Evolutionary conservation across 768 basidiomycete species (phyloP).

Genomic region (Leccinum barrowsii): DNA sequence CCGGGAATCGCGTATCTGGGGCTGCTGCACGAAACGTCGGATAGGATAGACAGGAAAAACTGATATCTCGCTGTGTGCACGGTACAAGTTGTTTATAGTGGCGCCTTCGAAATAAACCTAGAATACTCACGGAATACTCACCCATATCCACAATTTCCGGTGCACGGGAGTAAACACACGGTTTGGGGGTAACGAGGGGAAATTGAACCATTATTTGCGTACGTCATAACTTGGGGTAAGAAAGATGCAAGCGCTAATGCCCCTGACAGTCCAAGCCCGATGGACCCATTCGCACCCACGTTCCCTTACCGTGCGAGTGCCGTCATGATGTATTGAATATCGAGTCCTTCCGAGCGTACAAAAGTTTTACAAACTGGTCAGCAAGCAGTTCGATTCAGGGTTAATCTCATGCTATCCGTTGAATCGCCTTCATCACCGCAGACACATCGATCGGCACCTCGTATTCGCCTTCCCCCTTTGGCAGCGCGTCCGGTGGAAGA

Average conservation of each 20-base stretch:
- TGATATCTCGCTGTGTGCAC: not conserved
- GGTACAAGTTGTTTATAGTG: not conserved
- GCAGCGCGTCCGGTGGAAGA: constrained; percentile 34
- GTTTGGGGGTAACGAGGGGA: not conserved
- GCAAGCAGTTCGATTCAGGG: not conserved
- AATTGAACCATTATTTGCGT: not conserved
- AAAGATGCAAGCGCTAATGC: not conserved
- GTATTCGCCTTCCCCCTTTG: constrained; percentile 17
- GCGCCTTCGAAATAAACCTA: not conserved
- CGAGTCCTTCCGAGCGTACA: not conserved
- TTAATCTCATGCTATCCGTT: constrained; percentile 4
- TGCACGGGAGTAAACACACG: not conserved
- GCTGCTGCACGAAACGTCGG: not conserved
- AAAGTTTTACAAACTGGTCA: not conserved
- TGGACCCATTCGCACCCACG: not conserved
- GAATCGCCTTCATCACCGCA: constrained; percentile 41
- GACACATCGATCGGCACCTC: constrained; percentile 38
- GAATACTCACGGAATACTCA: not conserved
- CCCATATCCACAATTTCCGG: not conserved
- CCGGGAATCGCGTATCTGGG: not conserved
- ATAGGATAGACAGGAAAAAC: not conserved
- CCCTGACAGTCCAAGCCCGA: not conserved
- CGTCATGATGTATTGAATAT: not conserved
- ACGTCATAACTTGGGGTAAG: not conserved
- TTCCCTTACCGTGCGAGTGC: not conserved